These are phyloP conservation scores for Globisporangium radiosum DNA, from an alignment of 352 stramenopile species.

Conservation along the genomic window DNA sequence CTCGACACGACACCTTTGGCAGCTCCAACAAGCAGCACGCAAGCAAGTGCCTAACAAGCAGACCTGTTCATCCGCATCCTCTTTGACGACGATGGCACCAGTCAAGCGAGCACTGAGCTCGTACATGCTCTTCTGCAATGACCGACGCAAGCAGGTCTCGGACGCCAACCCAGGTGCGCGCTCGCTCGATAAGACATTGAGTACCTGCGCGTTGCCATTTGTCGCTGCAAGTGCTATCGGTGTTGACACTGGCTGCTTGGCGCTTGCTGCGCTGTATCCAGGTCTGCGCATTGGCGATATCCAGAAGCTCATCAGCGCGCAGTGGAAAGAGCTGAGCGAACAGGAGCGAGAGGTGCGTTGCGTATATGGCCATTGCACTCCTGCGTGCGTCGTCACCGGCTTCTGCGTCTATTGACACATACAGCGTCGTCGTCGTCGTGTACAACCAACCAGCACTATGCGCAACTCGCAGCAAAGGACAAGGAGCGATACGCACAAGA, in stretches of 20 bases:
- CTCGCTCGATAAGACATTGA: neutral
- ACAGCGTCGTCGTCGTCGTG: no score
- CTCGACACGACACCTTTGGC: neutral
- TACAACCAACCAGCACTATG: slow-evolving; percentile 43
- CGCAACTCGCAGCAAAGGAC: slow-evolving; percentile 80
- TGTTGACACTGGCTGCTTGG: neutral
- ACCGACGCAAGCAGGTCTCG: slow-evolving; percentile 59
- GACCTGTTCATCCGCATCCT: no score
- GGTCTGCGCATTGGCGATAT: slow-evolving; percentile 64
- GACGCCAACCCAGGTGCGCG: slow-evolving; percentile 42
- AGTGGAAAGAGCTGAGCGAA: slow-evolving; percentile 83
- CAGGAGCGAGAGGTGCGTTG: slow-evolving; percentile 73
- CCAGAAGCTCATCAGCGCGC: slow-evolving; percentile 85
- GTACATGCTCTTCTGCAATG: slow-evolving; percentile 83
- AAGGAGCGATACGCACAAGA: slow-evolving; percentile 79
- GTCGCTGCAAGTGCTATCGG: neutral
- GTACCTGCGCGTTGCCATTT: no score
- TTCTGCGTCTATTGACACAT: no score
- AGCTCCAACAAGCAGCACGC: slow-evolving; percentile 1
- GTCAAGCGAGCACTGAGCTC: slow-evolving; percentile 85
- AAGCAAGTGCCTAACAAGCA: no score
- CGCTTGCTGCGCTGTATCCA: slow-evolving; percentile 5
- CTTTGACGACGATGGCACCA: slow-evolving; percentile 25
- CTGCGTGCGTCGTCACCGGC: no score
- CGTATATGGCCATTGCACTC: no score